phyloP scores from a whole-genome alignment of 805 yeast genomes.

The Metschnikowia kofuensis region DNA sequence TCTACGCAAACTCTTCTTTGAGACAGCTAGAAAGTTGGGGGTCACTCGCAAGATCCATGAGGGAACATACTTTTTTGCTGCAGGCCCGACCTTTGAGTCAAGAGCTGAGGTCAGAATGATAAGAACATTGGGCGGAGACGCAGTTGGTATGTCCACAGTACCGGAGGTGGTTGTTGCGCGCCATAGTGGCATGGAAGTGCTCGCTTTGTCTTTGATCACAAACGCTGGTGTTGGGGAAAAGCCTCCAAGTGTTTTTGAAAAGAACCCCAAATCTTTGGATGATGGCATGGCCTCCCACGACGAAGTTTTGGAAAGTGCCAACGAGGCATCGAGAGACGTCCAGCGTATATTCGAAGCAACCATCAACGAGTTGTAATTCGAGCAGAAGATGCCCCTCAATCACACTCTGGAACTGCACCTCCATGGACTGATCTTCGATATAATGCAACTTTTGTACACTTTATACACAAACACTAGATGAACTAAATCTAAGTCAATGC shows the following conservation, averaged over 20 bases:
- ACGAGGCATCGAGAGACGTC: constrained; percentile 78
- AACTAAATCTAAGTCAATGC: no score
- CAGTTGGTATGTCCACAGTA: constrained; percentile 97
- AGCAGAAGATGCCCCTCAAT: not conserved
- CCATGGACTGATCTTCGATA: no score
- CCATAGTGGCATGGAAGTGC: constrained; percentile 76
- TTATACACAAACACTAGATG: not conserved
- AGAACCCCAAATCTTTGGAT: constrained; percentile 49
- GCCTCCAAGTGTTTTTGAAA: constrained; percentile 65
- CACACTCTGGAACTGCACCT: no score
- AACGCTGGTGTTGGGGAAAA: constrained; percentile 71
- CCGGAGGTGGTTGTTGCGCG: constrained; percentile 94
- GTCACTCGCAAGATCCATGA: constrained; percentile 70
- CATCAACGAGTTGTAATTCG: constrained; percentile 41
- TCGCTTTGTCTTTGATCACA: constrained; percentile 85
- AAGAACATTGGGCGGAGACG: constrained; percentile 75
- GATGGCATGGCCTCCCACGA: constrained; percentile 84
- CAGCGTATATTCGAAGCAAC: constrained; percentile 64
- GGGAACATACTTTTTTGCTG: constrained; percentile 79
- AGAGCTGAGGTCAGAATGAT: constrained; percentile 88
- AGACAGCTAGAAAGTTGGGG: constrained; percentile 44
- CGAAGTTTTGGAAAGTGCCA: constrained; percentile 87
- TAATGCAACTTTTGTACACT: not conserved
- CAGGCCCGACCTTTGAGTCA: constrained; percentile 93
- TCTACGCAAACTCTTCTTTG: constrained; percentile 60